phyloP scores from a whole-genome alignment of 2,329 filamentous ascomycete genomes.

The Neospermospora avenae region DNA sequence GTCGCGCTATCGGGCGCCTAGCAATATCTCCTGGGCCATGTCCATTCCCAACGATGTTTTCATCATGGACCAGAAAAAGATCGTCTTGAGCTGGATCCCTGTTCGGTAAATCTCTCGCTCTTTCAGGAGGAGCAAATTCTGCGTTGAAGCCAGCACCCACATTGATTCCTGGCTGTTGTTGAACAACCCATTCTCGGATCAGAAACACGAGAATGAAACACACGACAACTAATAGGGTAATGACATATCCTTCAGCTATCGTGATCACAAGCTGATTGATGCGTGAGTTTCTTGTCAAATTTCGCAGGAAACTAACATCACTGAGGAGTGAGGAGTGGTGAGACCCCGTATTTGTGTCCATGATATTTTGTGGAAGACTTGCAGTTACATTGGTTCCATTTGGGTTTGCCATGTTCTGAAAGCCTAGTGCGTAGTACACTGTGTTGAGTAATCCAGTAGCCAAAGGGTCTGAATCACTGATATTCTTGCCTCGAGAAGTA shows the following conservation, averaged over 20 bases:
- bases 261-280: slow-evolving; percentile 79
- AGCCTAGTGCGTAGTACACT: slow-evolving; percentile 29
- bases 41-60: background rate
- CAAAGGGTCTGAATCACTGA: slow-evolving; percentile 29
- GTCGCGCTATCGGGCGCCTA: slow-evolving; percentile 26
- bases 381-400: slow-evolving; percentile 14
- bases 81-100: slow-evolving; percentile 17
- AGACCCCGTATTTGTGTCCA: slow-evolving; percentile 1
- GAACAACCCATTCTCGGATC: slow-evolving; percentile 95
- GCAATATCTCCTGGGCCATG: slow-evolving; percentile 14
- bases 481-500: slow-evolving; percentile 29
- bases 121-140: slow-evolving; percentile 53
- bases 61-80: background rate
- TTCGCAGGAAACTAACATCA: slow-evolving; percentile 54
- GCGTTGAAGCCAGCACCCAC: slow-evolving; percentile 58
- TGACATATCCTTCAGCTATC: slow-evolving; percentile 87
- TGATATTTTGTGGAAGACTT: slow-evolving; percentile 13
- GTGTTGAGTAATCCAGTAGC: slow-evolving; percentile 28
- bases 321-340: slow-evolving; percentile 48
- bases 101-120: slow-evolving; percentile 20
- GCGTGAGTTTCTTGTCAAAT: slow-evolving; percentile 63
- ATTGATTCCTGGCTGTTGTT: slow-evolving; percentile 92
- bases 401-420: slow-evolving; percentile 14
- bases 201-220: slow-evolving; percentile 96
- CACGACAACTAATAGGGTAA: slow-evolving; percentile 86